Evolutionary conservation across 306 rosid species (phyloP).

Genomic region (Gillenia trifoliata): DNA sequence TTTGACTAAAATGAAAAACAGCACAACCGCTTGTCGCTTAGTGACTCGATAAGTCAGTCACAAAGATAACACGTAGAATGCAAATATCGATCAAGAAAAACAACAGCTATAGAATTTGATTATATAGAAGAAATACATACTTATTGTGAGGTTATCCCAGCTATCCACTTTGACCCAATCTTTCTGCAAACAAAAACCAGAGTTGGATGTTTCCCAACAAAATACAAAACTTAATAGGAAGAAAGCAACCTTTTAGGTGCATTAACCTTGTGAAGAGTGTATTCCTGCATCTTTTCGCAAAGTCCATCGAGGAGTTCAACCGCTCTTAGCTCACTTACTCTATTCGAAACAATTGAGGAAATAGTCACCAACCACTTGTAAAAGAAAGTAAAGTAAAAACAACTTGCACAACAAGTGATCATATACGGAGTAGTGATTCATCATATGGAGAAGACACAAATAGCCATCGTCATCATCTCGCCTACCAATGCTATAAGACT

Average conservation of each 20-base stretch:
- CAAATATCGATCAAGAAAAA: neutral
- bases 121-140: slow-evolving; percentile 34
- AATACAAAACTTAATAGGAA: neutral
- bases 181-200: slow-evolving; percentile 39
- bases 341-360: slow-evolving; percentile 25
- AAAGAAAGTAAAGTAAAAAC: neutral
- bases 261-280: slow-evolving; percentile 63
- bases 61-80: neutral
- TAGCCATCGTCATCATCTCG: too few relatives aligned
- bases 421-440: slow-evolving; percentile 11
- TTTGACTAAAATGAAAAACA: neutral
- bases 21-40: neutral
- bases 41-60: neutral
- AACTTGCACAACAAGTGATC: slow-evolving; percentile 18
- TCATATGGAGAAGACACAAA: too few relatives aligned
- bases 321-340: slow-evolving; percentile 82
- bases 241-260: slow-evolving; percentile 1
- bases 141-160: slow-evolving; percentile 66
- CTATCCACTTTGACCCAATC: slow-evolving; percentile 73
- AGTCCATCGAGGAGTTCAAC: slow-evolving; percentile 95
- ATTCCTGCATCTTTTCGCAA: slow-evolving; percentile 94
- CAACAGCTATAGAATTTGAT: neutral
- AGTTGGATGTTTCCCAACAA: neutral
- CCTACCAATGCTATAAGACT: neutral
- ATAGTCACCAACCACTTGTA: neutral